Evolutionary conservation across 2,329 filamentous ascomycete genomes (phyloP).

Genomic region (Xylaria sp.): DNA sequence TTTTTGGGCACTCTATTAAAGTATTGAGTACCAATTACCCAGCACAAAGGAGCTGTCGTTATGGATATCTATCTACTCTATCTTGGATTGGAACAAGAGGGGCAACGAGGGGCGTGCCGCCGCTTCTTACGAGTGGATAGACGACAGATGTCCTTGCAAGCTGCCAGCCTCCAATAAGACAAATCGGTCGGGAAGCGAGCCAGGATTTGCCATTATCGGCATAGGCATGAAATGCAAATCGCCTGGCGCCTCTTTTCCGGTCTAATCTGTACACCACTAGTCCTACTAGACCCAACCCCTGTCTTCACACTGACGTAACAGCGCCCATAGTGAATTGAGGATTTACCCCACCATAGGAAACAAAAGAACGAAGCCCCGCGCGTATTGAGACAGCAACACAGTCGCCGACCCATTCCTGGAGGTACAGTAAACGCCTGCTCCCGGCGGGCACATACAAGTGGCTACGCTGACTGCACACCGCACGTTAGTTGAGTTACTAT

Average conservation of each 20-base stretch:
- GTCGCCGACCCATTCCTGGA: constrained; percentile 12
- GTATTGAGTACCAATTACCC: background rate
- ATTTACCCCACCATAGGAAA: constrained; percentile 36
- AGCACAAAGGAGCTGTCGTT: background rate
- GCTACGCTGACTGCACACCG: constrained; percentile 39
- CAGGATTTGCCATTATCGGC: constrained; percentile 13
- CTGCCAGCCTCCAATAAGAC: constrained; percentile 6
- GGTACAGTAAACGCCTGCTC: constrained; percentile 36
- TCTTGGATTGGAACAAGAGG: constrained; percentile 31
- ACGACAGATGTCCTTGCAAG: constrained; percentile 4
- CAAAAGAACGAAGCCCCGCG: constrained; percentile 31
- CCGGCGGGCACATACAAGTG: constrained; percentile 27
- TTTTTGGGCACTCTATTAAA: background rate
- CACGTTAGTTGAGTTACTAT: constrained; percentile 31
- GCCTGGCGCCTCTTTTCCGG: constrained; percentile 10
- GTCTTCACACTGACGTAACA: constrained; percentile 36
- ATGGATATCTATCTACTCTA: background rate
- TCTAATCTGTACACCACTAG: background rate
- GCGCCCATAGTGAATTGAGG: constrained; percentile 13
- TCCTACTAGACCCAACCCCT: constrained; percentile 20
- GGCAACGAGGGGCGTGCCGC: constrained; percentile 20
- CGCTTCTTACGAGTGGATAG: constrained; percentile 16
- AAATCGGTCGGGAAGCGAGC: constrained; percentile 4
- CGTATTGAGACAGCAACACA: constrained; percentile 20
- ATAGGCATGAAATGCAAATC: constrained; percentile 31